These are phyloP conservation scores for Populus hybrid DNA, from an alignment of 441 rosid genomes.

Conservation along the genomic window DNA sequence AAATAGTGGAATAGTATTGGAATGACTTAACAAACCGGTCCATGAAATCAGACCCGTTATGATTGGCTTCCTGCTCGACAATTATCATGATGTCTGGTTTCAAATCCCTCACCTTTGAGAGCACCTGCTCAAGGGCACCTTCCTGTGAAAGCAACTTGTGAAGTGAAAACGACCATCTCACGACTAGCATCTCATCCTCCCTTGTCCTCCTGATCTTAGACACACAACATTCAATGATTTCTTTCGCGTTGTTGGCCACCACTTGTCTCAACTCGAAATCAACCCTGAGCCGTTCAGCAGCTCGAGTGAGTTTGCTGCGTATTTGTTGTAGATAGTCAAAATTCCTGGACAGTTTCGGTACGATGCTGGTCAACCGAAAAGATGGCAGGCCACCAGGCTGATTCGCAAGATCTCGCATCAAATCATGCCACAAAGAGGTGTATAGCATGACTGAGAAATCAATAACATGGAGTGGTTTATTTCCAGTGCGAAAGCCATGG, in stretches of 20 bases:
- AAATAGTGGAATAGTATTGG: not conserved
- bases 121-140: not conserved
- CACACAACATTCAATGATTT: not conserved
- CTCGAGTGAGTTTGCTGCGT: not conserved
- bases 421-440: not conserved
- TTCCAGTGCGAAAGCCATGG: not conserved
- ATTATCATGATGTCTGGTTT: not conserved
- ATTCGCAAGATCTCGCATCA: not conserved
- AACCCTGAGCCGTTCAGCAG: not conserved
- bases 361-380: not conserved
- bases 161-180: not conserved
- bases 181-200: not conserved
- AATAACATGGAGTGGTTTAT: not conserved
- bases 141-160: not conserved
- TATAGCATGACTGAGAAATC: not conserved
- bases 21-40: not conserved
- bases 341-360: not conserved
- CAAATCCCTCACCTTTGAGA: not conserved
- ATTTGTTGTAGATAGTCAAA: not conserved
- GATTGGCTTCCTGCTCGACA: not conserved
- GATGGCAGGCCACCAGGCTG: not conserved
- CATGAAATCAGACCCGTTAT: not conserved
- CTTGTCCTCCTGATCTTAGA: not conserved
- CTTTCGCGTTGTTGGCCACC: not conserved
- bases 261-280: not conserved